Base-by-base conservation (phyloP, 352 stramenopile species). In the Pythium folliculosum region DNA sequence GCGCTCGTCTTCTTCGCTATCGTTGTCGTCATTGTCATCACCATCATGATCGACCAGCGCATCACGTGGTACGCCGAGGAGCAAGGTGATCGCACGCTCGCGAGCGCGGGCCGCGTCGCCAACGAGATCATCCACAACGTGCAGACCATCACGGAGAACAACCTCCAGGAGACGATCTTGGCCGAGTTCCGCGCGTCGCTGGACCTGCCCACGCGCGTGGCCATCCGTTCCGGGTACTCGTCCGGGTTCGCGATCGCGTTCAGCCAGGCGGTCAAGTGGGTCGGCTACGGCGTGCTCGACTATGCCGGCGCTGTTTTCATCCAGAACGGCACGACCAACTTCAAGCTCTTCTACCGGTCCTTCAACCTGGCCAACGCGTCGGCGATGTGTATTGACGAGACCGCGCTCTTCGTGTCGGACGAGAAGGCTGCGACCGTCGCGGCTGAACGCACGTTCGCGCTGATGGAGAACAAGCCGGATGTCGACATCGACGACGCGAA, bases 191-290 rank as follows among this genome's bases (percentile, higher is more conserved):
- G 68, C 51, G 25, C 44, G 14, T 30, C 50, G 8, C 72, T 81
- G n/a, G 51, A 76, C 19, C 73, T 43, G 87, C 86, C 4, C 30
- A 82, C 25, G 72, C 69, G 43, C 77, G 86, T 67, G 82, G 87
- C 6, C 51, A 87, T 56, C 77, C 77, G 2, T 77, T 91, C 60
- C 57, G 80, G 35, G 17, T 66, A 71, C 65, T 72, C 89, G 14
- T 88, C 86, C 57, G 76, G 88, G 21, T 65, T 80, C 22, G 63
- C 63, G 13, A 77, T 90, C 22, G 82, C 76, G 17, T 82, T 95
- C 69, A 93, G 73, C 68, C 78, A 82, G 50, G 76, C 76, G n/a
- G 78, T 66, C 38, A 73, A 70, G 30, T 81, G 84, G 65, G 75
- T 90, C n/a, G 57, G 50, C 13, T 45, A 87, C 22, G 75, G 67